phyloP scores from a whole-genome alignment of 257 asterid genomes.

The Solanum pimpinellifolium region DNA sequence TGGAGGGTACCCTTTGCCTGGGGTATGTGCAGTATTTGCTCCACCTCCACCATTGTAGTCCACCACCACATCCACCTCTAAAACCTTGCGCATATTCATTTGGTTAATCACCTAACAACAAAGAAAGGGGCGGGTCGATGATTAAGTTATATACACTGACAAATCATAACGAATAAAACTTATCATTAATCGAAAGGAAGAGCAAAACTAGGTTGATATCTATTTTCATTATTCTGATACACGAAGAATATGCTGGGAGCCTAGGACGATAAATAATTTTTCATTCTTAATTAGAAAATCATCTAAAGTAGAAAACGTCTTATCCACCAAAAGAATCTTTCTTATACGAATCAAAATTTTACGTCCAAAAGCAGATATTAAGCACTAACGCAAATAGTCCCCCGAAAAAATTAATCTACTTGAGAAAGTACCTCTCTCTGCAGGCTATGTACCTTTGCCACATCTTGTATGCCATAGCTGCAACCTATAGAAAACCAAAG shows the following conservation, averaged over 20 bases:
- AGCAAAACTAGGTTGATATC: neutral
- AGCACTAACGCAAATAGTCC: no score
- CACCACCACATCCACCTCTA: neutral
- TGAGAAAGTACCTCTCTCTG: neutral
- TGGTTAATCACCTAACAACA: neutral
- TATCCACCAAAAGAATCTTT: neutral
- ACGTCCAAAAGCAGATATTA: neutral
- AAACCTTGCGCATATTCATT: neutral
- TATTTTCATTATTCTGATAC: neutral
- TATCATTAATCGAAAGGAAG: neutral
- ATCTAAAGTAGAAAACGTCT: neutral
- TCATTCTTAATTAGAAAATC: neutral
- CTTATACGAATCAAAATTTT: neutral
- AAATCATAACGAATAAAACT: neutral
- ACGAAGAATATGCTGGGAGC: fast-evolving
- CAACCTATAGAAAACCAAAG: neutral
- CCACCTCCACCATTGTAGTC: conserved; percentile 14
- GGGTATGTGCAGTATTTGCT: conserved; percentile 10
- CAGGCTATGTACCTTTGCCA: neutral
- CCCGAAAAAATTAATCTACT: neutral
- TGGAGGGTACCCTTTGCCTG: conserved; percentile 10
- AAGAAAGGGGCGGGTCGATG: neutral
- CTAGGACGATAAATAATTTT: neutral
- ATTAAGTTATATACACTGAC: neutral
- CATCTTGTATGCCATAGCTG: neutral